These are phyloP conservation scores for Pleurotus sapidus DNA, from an alignment of 768 basidiomycete genomes.

Conservation along the genomic window DNA sequence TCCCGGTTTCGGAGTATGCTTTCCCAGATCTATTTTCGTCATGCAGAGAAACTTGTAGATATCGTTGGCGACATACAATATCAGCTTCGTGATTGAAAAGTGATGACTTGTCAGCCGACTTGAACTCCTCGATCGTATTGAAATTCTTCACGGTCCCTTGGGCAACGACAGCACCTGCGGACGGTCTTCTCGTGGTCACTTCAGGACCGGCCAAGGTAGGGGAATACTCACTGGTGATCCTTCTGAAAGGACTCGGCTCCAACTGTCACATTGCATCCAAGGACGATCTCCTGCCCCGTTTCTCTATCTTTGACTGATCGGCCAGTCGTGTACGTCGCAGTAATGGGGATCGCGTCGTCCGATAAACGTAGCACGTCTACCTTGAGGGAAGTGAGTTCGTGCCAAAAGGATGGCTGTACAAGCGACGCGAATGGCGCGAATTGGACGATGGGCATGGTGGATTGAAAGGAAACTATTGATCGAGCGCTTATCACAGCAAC, in stretches of 20 bases:
- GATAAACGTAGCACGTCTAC: constrained; percentile 86
- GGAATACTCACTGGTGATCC: constrained; percentile 36
- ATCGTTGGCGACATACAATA: constrained; percentile 41
- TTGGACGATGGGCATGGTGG: constrained; percentile 66
- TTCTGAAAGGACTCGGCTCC: constrained; percentile 63
- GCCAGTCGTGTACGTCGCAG: constrained; percentile 70
- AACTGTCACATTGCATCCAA: constrained; percentile 66
- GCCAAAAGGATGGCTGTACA: constrained; percentile 92
- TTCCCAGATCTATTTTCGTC: constrained; percentile 63
- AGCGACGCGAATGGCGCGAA: constrained; percentile 87
- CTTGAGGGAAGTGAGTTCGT: constrained; percentile 84
- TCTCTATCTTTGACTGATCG: constrained; percentile 72
- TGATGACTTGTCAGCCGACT: constrained; percentile 82
- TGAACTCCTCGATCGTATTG: constrained; percentile 98
- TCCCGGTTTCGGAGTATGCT: constrained; percentile 50
- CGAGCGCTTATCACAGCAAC: too few relatives aligned
- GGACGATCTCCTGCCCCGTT: constrained; percentile 67
- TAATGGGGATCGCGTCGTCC: constrained; percentile 62
- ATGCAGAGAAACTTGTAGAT: not conserved
- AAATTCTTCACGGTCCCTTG: constrained; percentile 85
- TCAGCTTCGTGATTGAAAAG: constrained; percentile 74
- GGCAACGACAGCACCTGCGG: constrained; percentile 48
- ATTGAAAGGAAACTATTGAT: too few relatives aligned
- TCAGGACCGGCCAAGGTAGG: too few relatives aligned
- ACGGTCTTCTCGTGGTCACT: constrained; percentile 26